Conservation (phyloP, 495 filamentous ascomycete species). For the Choiromyces venosus region DNA sequence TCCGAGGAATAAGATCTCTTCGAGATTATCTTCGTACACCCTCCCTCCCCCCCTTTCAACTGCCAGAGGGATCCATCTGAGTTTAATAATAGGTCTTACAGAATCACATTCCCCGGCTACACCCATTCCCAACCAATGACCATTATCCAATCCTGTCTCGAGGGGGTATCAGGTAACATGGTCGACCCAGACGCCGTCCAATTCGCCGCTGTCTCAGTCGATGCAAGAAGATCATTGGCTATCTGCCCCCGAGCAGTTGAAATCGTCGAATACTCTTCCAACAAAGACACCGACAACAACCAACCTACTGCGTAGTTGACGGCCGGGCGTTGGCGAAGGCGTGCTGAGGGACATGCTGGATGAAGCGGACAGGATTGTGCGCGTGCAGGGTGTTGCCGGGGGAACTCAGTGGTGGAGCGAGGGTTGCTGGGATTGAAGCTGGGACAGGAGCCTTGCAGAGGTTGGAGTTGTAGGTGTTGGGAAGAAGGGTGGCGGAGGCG, state of each 20-base stretch:
- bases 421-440: too few relatives aligned
- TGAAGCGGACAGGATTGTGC: constrained; percentile 68
- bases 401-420: constrained; percentile 42
- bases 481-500: constrained; percentile 73
- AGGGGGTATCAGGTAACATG: constrained; percentile 89
- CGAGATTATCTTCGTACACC: constrained; percentile 49
- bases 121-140: too few relatives aligned
- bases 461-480: constrained; percentile 86
- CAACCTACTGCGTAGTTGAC: constrained; percentile 64
- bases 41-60: constrained; percentile 72
- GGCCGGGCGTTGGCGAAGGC: constrained; percentile 83
- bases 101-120: too few relatives aligned
- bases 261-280: too few relatives aligned
- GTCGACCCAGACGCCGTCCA: constrained; percentile 91
- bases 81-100: too few relatives aligned
- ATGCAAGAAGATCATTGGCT: too few relatives aligned
- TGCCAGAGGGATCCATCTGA: too few relatives aligned
- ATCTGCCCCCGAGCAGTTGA: constrained; percentile 76
- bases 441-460: constrained; percentile 70
- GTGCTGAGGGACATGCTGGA: too few relatives aligned
- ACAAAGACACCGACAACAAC: constrained; percentile 80
- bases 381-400: constrained; percentile 52
- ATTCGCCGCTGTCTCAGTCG: constrained; percentile 78
- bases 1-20: constrained; percentile 96
- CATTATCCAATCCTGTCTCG: too few relatives aligned